Percentiles rank a stretch among this genome's conserved stretches.
phyloP scores from a whole-genome alignment of 495 filamentous ascomycete genomes.

The Rhizodiscina lignyota region DNA sequence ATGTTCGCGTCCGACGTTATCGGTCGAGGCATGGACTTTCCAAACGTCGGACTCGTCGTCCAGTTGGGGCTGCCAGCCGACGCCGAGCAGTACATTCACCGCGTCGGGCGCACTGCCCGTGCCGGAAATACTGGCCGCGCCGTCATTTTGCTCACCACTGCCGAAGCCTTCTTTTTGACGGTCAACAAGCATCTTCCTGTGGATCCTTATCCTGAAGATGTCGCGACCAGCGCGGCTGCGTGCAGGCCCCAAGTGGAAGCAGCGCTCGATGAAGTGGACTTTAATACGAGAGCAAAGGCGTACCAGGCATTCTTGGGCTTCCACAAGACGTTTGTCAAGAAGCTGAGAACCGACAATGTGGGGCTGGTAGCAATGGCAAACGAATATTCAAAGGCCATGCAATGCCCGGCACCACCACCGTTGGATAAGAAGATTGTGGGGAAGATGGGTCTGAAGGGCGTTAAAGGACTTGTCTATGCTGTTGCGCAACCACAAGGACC shows the following conservation, averaged over 20 bases:
- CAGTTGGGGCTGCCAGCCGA: constrained; percentile 46
- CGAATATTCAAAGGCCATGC: constrained; percentile 26
- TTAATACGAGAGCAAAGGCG: constrained; percentile 32
- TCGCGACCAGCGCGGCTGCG: constrained; percentile 19
- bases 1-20: constrained; percentile 56
- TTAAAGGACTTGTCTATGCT: constrained; percentile 16
- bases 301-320: constrained; percentile 41
- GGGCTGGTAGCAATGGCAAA: constrained; percentile 29
- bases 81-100: constrained; percentile 56
- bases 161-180: constrained; percentile 43
- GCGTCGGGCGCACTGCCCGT: constrained; percentile 54
- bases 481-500: too few species aligned
- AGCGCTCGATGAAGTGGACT: constrained; percentile 27
- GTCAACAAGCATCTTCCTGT: constrained; percentile 37
- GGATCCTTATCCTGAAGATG: constrained; percentile 29
- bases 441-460: constrained; percentile 37
- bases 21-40: constrained; percentile 63
- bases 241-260: constrained; percentile 7
- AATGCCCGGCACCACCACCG: constrained; percentile 26
- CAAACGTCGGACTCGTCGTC: constrained; percentile 54
- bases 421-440: constrained; percentile 28
- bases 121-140: constrained; percentile 53
- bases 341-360: constrained; percentile 20
- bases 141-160: constrained; percentile 41
- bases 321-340: constrained; percentile 32